phyloP scores from a whole-genome alignment of 768 basidiomycete species.

The Agaricus subrufescens region DNA sequence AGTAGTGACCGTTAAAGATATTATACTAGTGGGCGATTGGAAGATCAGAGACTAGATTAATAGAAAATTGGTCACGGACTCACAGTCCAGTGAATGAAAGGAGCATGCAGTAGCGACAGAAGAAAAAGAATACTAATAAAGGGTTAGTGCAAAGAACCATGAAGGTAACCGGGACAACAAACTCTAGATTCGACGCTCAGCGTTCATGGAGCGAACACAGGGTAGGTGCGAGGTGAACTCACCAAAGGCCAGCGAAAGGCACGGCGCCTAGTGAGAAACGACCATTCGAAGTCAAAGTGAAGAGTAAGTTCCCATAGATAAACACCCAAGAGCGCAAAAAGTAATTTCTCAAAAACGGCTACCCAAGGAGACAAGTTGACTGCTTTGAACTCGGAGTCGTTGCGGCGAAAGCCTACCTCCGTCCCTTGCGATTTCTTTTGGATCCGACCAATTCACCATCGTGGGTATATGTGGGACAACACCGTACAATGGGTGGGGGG shows the following conservation, averaged over 20 bases:
- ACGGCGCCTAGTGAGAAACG: conserved; percentile 51
- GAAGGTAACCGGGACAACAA: conserved; percentile 16
- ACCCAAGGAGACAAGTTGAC: background rate
- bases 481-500: background rate
- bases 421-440: conserved; percentile 38
- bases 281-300: conserved; percentile 66
- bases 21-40: conserved; percentile 36
- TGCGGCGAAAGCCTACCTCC: conserved; percentile 22
- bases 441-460: conserved; percentile 51
- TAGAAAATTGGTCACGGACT: conserved; percentile 17
- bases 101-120: conserved; percentile 71
- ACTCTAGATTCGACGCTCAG: background rate
- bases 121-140: conserved; percentile 53
- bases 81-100: conserved; percentile 61
- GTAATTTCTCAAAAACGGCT: conserved; percentile 58
- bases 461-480: conserved; percentile 6
- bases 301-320: conserved; percentile 65
- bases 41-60: background rate
- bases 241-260: conserved; percentile 70
- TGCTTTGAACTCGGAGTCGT: background rate
- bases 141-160: conserved; percentile 6
- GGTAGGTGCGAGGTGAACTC: conserved; percentile 20
- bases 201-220: background rate
- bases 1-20: conserved; percentile 48
- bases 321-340: conserved; percentile 61